phyloP scores from a whole-genome alignment of 306 rosid species.

The Quercus robur region DNA sequence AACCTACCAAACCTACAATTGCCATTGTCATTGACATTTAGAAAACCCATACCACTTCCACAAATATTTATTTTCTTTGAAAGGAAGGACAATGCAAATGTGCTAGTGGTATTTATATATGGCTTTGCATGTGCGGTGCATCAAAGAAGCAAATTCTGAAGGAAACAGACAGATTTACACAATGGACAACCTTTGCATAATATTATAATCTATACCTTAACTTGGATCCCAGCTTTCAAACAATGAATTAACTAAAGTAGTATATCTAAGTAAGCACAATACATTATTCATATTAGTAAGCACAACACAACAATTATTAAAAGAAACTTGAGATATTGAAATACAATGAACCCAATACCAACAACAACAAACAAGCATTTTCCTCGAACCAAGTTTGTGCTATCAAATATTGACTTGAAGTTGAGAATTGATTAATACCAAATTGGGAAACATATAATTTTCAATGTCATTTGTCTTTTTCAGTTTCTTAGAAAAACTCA shows the following conservation, averaged over 20 bases:
- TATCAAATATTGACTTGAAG: background rate
- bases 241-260: constrained; percentile 1
- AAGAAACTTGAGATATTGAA: background rate
- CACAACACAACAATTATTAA: background rate
- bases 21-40: constrained; percentile 7
- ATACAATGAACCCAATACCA: constrained; percentile 20
- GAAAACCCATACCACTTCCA: background rate
- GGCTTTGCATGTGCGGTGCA: constrained; percentile 50
- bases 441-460: background rate
- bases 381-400: constrained; percentile 17
- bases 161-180: constrained; percentile 18
- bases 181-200: constrained; percentile 17
- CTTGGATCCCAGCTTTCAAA: constrained; percentile 15
- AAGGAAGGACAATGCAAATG: constrained; percentile 4
- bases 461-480: background rate
- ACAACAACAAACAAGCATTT: constrained; percentile 11
- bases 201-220: constrained; percentile 10
- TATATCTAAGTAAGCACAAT: constrained; percentile 19
- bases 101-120: constrained; percentile 19
- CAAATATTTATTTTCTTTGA: background rate
- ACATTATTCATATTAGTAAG: too few species aligned
- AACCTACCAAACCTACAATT: background rate
- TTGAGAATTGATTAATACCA: background rate
- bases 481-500: background rate
- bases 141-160: constrained; percentile 17